Conservation (phyloP, 1,139 yeast genomes). For the Yamadazyma membranifaciens region DNA sequence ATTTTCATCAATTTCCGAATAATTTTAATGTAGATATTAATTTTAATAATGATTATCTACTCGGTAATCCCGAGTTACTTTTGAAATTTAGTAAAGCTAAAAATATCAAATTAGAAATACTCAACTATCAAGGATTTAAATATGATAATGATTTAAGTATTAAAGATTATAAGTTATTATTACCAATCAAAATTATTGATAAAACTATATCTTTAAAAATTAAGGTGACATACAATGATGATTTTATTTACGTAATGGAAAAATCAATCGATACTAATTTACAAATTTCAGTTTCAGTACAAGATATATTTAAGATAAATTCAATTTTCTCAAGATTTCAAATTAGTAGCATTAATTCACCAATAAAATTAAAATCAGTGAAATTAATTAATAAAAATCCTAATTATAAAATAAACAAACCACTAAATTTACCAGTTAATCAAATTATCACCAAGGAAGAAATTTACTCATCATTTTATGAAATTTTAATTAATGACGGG, state of each 20-base stretch:
- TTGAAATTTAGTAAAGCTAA: conserved; percentile 9
- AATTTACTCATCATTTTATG: conserved; percentile 61
- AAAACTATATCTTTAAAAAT: conserved; percentile 22
- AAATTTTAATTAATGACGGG: conserved; percentile 31
- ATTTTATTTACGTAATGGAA: conserved; percentile 23
- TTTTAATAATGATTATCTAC: conserved; percentile 5
- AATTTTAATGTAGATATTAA: conserved; percentile 9
- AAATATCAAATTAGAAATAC: conserved; percentile 9
- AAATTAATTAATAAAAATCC: conserved; percentile 35
- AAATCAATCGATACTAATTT: conserved; percentile 50
- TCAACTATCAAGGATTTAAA: conserved; percentile 9
- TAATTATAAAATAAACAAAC: conserved; percentile 36
- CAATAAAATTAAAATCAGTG: conserved; percentile 53
- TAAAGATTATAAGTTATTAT: neutral
- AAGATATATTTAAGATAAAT: conserved; percentile 62
- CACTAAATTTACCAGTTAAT: conserved; percentile 18
- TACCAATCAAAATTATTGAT: conserved; percentile 1
- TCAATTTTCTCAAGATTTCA: conserved; percentile 65
- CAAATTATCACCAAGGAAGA: conserved; percentile 67
- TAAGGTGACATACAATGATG: conserved; percentile 28
- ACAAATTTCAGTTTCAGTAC: conserved; percentile 67
- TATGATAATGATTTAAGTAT: neutral
- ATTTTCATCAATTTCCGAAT: conserved; percentile 9
- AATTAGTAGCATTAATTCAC: conserved; percentile 59
- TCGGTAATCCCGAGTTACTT: conserved; percentile 12